Evolutionary conservation across 352 stramenopile species (phyloP), one percentile per base, ranked within the genome.

Genomic region (Globisporangium orthogonon): DNA sequence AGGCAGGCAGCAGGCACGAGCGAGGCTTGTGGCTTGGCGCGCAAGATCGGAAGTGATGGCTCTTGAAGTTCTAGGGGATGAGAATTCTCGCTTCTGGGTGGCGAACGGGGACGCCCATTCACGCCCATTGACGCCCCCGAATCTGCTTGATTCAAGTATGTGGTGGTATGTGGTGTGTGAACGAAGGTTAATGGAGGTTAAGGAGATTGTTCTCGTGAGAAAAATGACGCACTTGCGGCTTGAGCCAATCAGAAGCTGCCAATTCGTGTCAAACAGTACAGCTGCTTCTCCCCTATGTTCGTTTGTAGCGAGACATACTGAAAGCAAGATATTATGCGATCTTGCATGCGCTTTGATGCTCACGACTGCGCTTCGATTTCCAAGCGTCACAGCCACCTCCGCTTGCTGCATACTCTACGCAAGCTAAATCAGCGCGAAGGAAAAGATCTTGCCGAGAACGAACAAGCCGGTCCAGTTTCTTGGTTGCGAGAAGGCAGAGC

Each of bases 21-120:
- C 17, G 52, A 7, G n/a, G n/a, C 60, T 66, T 62, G 47, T 41
- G 40, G 48, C 50, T 50, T 48, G 40, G 4, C 28, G 47, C 47
- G 56, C 56, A 57, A 62, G 50, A 62, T 62, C 29, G 56, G 50
- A 60, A 55, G 18, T 60, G 50, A 35, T 40, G 28, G 11, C 30
- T 48, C 28, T 66, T 66, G 60, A 66, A 66, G 60, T 66, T 60
- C 52, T 60, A 44, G 7, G 23, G 15, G 35, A 14, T 13, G 35
- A 11, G 35, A 11, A 37, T 37, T 5, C 9, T 37, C 33, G 28
- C 45, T 45, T 41, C 18, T 53, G 14, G 18, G 11, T 59, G n/a
- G 41, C 43, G 39, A 29, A 1, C 14, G 28, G 17, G n/a, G 41
- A 63, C 44, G 52, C 13, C 5, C 15, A 7, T 48, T 9, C 52